Conservation (phyloP, 2,329 filamentous ascomycete genomes). For the Neonectria coccinea region DNA sequence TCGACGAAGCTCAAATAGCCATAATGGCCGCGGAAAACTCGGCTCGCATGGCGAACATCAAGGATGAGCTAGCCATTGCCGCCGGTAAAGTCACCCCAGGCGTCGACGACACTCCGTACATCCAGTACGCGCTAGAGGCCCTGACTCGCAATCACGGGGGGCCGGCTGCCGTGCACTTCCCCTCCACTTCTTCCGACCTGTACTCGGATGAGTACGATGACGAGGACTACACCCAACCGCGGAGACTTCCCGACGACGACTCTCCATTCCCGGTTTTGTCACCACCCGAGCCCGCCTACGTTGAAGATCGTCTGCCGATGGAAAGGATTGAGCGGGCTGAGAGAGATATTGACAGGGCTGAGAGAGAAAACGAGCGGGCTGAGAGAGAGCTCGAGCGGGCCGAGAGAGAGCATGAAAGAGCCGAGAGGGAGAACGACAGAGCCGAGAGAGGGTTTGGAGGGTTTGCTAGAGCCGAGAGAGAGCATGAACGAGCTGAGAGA, state of each 20-base stretch:
- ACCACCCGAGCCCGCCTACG: slow-evolving; percentile 44
- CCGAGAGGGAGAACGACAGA: not conserved
- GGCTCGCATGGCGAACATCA: slow-evolving; percentile 56
- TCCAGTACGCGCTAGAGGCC: slow-evolving; percentile 90
- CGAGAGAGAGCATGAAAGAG: slow-evolving; percentile 2
- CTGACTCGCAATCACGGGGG: slow-evolving; percentile 80
- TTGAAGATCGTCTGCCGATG: slow-evolving; percentile 43
- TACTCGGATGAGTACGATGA: slow-evolving; percentile 38
- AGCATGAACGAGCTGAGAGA: slow-evolving; percentile 11
- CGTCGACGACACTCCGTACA: slow-evolving; percentile 86
- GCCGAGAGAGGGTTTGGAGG: not conserved
- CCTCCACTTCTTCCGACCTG: slow-evolving; percentile 54
- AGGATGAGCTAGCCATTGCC: slow-evolving; percentile 64
- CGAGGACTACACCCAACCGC: slow-evolving; percentile 46
- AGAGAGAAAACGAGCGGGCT: not conserved
- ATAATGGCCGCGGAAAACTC: slow-evolving; percentile 53
- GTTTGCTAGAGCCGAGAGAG: not conserved
- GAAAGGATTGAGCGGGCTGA: slow-evolving; percentile 24
- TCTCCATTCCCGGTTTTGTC: slow-evolving; percentile 37
- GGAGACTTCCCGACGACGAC: slow-evolving; percentile 35
- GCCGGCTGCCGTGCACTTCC: slow-evolving; percentile 63
- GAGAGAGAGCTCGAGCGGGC: slow-evolving; percentile 1
- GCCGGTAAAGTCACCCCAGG: slow-evolving; percentile 75
- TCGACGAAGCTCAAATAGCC: slow-evolving; percentile 55
- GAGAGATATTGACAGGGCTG: slow-evolving; percentile 9